These are phyloP conservation scores for Pseudozyma pruni DNA, from an alignment of 1,284 basidiomycete genomes.

Conservation along the genomic window DNA sequence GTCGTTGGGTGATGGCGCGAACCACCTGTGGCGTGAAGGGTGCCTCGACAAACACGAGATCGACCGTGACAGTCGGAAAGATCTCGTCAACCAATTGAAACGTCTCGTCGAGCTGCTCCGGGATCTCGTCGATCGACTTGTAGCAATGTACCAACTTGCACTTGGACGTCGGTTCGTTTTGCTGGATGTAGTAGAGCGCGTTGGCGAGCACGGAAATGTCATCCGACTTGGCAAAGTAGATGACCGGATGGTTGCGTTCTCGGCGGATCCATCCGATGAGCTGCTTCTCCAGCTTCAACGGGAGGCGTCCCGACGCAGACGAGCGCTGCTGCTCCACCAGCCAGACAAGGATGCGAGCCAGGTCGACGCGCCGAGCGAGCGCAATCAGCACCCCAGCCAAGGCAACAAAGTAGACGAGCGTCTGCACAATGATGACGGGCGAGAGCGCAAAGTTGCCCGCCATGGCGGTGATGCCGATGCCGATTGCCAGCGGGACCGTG, in stretches of 20 bases:
- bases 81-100: constrained; percentile 57
- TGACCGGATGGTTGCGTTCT: constrained; percentile 72
- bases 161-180: constrained; percentile 76
- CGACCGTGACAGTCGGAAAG: constrained; percentile 57
- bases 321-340: constrained; percentile 74
- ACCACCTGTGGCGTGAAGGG: constrained; percentile 49
- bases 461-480: constrained; percentile 74
- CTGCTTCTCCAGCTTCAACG: constrained; percentile 68
- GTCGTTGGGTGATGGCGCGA: constrained; percentile 23
- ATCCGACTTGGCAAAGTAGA: constrained; percentile 53
- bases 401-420: constrained; percentile 40
- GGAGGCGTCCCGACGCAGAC: constrained; percentile 6
- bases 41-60: constrained; percentile 54
- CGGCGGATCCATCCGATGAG: constrained; percentile 71
- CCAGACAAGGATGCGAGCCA: constrained; percentile 74
- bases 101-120: constrained; percentile 67
- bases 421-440: constrained; percentile 75
- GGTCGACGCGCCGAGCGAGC: constrained; percentile 72
- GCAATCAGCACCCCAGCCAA: constrained; percentile 71
- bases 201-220: constrained; percentile 73
- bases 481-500: constrained; percentile 71
- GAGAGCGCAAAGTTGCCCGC: constrained; percentile 50
- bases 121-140: constrained; percentile 70
- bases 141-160: constrained; percentile 77
- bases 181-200: constrained; percentile 75